phyloP scores from a whole-genome alignment of 2,329 filamentous ascomycete species.

The Cercospora berteroae region DNA sequence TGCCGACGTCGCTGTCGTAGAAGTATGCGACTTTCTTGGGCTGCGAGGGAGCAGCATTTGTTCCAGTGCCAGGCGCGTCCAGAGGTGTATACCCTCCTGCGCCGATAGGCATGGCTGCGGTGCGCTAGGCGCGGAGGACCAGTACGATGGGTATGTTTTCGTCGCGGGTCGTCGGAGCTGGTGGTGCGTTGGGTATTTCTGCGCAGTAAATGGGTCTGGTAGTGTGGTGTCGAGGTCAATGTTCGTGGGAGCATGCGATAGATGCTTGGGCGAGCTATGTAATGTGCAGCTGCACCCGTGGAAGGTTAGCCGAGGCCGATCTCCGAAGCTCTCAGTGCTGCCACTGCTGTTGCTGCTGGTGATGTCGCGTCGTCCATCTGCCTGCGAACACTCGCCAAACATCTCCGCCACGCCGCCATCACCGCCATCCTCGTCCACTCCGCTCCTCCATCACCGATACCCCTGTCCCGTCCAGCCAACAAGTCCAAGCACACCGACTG shows the following conservation, averaged over 20 bases:
- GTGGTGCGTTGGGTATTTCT: background rate
- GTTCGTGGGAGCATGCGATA: slow-evolving; percentile 21
- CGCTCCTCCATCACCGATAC: slow-evolving; percentile 6
- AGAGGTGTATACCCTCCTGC: slow-evolving; percentile 46
- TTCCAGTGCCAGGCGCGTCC: slow-evolving; percentile 50
- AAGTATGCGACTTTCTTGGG: slow-evolving; percentile 94
- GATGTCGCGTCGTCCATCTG: slow-evolving; percentile 13
- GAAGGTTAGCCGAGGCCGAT: slow-evolving; percentile 1
- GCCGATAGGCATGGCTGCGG: slow-evolving; percentile 46
- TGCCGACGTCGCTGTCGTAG: slow-evolving; percentile 96
- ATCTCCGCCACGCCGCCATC: slow-evolving; percentile 10
- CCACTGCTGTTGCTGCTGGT: background rate
- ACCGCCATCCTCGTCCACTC: slow-evolving; percentile 3
- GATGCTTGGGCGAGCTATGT: slow-evolving; percentile 1
- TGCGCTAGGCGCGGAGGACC: background rate
- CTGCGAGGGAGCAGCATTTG: slow-evolving; percentile 50
- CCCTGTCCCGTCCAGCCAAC: background rate
- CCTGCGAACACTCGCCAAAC: background rate
- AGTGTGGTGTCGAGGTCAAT: background rate
- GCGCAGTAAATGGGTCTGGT: background rate
- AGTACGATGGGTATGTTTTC: background rate
- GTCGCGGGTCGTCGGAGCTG: background rate
- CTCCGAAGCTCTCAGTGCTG: background rate
- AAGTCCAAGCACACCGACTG: background rate
- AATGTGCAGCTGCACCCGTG: background rate